Evolutionary conservation across 2,329 filamentous ascomycete species (phyloP), one percentile per base, ranked within the genome.

Genomic region (Arthrocladium fulminans): DNA sequence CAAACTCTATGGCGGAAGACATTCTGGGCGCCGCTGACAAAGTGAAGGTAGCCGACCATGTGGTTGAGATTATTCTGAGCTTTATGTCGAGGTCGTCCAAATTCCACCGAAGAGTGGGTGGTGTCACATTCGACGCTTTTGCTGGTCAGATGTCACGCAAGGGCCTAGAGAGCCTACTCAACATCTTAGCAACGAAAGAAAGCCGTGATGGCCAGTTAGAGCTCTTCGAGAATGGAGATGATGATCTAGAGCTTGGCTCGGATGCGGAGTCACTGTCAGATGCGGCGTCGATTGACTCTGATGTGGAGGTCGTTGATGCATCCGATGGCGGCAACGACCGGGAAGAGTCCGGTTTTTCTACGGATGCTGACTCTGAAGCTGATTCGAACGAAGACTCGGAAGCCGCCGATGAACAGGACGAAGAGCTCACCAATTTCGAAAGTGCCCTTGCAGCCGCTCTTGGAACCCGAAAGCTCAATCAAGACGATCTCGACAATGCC

Each of bases 81-180:
- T 88, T 97, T 68, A 79, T 94, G 2, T 86, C 88, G 0, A 87
- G 88, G 53, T 86, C 84, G 2, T 95, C 89, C 1, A 80, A 83
- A 8, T 72, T 97, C 45, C 86, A 94, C 71, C 80, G 88, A 24
- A 87, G 89, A 58, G 83, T 94, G 46, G 87, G 88, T 4, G 83
- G 90, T 61, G 85, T 92, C 60, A 88, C 94, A 0, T 97, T 97
- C 62, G 78, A 83, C 20, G 81, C 83, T 1, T 95, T 95, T 63
- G 84, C 86, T 2, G 69, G 78, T 12, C 79, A 86, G 47, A 77
- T 97, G 51, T 88, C 84, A 1, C 72, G 75, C 3, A 79, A 84
- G 48, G 86, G 86, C 0, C 67, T 97, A 47, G 77, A 84, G 50
- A 79, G 77, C 10, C 65, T 83, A 61, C 70, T 74, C 32, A 66